Evolutionary conservation across 768 basidiomycete genomes (phyloP).

Genomic region (Leucocoprinus leucothites): DNA sequence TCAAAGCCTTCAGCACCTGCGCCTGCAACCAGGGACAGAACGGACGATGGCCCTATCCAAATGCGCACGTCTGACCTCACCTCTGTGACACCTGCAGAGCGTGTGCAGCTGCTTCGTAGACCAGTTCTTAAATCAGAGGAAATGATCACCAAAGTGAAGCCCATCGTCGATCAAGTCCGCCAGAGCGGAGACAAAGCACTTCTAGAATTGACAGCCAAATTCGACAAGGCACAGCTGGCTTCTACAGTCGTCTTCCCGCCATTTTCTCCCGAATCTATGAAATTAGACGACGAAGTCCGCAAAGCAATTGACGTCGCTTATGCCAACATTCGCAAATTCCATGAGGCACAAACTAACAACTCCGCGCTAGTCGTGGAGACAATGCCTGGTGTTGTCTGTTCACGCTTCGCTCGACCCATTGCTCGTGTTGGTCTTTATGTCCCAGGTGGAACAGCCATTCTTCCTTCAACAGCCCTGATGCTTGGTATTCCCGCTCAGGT

Average conservation of each 20-base stretch:
- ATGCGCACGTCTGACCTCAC: constrained; percentile 75
- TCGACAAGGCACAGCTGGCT: constrained; percentile 76
- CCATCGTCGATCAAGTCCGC: constrained; percentile 89
- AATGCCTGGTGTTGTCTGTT: constrained; percentile 96
- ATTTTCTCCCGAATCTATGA: constrained; percentile 63
- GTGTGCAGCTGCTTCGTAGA: constrained; percentile 72
- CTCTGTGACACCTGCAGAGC: constrained; percentile 43
- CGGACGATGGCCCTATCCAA: constrained; percentile 51
- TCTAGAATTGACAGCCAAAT: constrained; percentile 86
- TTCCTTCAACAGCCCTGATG: constrained; percentile 97
- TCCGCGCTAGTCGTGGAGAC: constrained; percentile 83
- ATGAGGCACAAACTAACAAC: constrained; percentile 78
- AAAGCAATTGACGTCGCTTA: constrained; percentile 90
- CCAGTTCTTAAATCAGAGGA: constrained; percentile 86
- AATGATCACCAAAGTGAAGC: constrained; percentile 91
- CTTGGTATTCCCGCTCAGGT: constrained; percentile 97
- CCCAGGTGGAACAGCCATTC: constrained; percentile 93
- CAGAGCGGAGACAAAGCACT: constrained; percentile 82
- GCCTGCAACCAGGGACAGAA: constrained; percentile 14
- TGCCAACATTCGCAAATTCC: constrained; percentile 88
- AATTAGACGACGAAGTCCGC: constrained; percentile 59
- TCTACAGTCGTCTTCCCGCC: constrained; percentile 78
- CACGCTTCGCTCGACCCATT: constrained; percentile 93
- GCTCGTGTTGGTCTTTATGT: constrained; percentile 95
- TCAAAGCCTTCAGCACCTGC: constrained; percentile 19